These are phyloP conservation scores for Epichloe gansuensis DNA, from an alignment of 2,329 filamentous ascomycete genomes.

Conservation along the genomic window DNA sequence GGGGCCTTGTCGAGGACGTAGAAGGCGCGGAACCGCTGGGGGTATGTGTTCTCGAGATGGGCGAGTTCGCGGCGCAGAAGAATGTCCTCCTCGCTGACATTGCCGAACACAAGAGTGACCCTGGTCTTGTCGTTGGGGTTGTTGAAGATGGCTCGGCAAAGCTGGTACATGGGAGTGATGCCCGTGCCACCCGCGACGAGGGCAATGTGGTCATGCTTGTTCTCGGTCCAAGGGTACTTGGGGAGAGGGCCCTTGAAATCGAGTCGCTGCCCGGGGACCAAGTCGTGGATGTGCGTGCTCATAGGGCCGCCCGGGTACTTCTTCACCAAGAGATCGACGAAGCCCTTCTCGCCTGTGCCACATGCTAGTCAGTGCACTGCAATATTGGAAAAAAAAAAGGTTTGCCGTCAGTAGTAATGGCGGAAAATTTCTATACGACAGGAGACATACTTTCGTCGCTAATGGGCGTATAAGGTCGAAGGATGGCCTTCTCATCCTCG, in stretches of 20 bases:
- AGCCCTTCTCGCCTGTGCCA: constrained; percentile 55
- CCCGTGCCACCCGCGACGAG: constrained; percentile 90
- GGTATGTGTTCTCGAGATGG: constrained; percentile 86
- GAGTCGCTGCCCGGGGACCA: constrained; percentile 70
- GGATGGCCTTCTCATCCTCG: constrained; percentile 71
- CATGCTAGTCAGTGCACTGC: not conserved
- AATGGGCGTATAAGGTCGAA: constrained; percentile 86
- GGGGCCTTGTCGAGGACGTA: constrained; percentile 79
- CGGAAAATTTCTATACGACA: no score
- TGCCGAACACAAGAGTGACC: constrained; percentile 90
- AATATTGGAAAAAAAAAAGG: not conserved
- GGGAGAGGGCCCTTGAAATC: constrained; percentile 91
- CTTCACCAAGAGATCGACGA: constrained; percentile 84
- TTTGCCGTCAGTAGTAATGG: no score
- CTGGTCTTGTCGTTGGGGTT: constrained; percentile 96
- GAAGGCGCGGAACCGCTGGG: constrained; percentile 88
- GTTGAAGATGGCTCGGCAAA: constrained; percentile 81
- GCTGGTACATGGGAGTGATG: constrained; percentile 97
- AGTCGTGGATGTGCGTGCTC: constrained; percentile 75
- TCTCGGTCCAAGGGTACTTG: constrained; percentile 79
- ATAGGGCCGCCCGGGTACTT: constrained; percentile 82
- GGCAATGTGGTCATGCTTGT: constrained; percentile 86
- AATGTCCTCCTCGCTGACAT: constrained; percentile 81
- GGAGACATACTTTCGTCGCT: constrained; percentile 60
- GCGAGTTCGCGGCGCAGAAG: constrained; percentile 76